Percentiles rank a stretch among this genome's conserved stretches.
Conservation (phyloP, 2,329 filamentous ascomycete genomes). For the Xylariaceae sp. region DNA sequence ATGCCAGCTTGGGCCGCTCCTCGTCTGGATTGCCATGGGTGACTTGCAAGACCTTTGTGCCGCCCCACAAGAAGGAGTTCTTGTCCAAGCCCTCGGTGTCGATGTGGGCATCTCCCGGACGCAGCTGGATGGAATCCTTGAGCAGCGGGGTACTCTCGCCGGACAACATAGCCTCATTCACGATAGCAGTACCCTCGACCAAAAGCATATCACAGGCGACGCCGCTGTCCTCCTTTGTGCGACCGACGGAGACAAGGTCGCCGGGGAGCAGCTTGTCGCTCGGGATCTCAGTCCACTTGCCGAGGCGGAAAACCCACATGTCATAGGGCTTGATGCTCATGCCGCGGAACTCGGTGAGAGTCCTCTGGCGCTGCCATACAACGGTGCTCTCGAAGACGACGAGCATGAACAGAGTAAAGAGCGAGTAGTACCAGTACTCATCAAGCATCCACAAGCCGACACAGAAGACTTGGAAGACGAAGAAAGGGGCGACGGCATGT, state of each 20-base stretch:
- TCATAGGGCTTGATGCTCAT: slow-evolving; percentile 99
- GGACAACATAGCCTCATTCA: slow-evolving; percentile 99
- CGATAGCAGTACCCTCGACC: slow-evolving; percentile 91
- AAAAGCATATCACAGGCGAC: slow-evolving; percentile 97
- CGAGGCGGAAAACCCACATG: slow-evolving; percentile 82
- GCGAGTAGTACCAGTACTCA: slow-evolving; percentile 99
- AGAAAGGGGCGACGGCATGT: slow-evolving; percentile 97
- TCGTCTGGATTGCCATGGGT: slow-evolving; percentile 80
- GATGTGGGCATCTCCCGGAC: slow-evolving; percentile 73
- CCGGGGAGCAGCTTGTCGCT: slow-evolving; percentile 92
- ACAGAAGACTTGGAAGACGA: slow-evolving; percentile 98
- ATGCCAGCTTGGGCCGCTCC: slow-evolving; percentile 65
- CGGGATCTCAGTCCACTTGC: slow-evolving; percentile 81
- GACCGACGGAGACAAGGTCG: slow-evolving; percentile 84
- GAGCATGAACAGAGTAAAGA: slow-evolving; percentile 98
- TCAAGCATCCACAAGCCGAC: slow-evolving; percentile 98
- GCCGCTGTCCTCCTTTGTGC: slow-evolving; percentile 94
- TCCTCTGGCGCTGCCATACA: slow-evolving; percentile 97
- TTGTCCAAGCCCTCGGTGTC: slow-evolving; percentile 93
- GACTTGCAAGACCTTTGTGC: slow-evolving; percentile 94
- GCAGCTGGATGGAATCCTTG: slow-evolving; percentile 91
- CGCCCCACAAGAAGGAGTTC: slow-evolving; percentile 92
- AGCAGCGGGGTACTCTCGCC: slow-evolving; percentile 95
- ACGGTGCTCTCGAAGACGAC: slow-evolving; percentile 97
- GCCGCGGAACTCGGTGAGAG: slow-evolving; percentile 90